Conservation (phyloP, 2,329 filamentous ascomycete genomes). For the Dactylonectria estremocensis region DNA sequence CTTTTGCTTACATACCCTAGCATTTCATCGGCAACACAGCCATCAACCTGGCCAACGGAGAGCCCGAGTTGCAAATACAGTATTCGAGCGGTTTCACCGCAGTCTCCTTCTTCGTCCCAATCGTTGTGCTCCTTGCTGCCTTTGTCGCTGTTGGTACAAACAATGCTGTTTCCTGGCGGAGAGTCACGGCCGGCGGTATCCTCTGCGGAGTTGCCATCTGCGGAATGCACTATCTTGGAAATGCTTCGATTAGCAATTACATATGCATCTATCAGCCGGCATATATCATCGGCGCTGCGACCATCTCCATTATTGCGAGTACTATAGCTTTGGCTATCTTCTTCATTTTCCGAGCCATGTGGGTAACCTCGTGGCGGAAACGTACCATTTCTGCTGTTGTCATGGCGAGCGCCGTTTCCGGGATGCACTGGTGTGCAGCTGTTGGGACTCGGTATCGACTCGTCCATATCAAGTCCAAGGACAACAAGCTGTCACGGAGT, state of each 20-base stretch:
- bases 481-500: conserved; percentile 67
- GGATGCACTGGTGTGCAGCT: conserved; percentile 90
- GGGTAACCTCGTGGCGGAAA: conserved; percentile 87
- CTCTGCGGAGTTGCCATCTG: conserved; percentile 83
- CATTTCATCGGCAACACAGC: conserved; percentile 82
- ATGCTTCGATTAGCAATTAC: conserved; percentile 86
- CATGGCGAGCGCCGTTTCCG: conserved; percentile 82
- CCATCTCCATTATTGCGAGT: conserved; percentile 82
- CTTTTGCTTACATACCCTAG: conserved; percentile 25
- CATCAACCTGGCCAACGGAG: conserved; percentile 77
- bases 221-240: conserved; percentile 90
- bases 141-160: conserved; percentile 79
- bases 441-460: conserved; percentile 79
- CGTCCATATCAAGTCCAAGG: conserved; percentile 54
- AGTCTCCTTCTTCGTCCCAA: conserved; percentile 85
- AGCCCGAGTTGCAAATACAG: conserved; percentile 76
- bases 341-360: conserved; percentile 83
- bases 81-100: conserved; percentile 82
- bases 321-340: conserved; percentile 80
- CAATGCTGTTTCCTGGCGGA: conserved; percentile 70
- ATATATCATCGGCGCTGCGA: conserved; percentile 77
- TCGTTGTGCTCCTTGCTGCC: conserved; percentile 80
- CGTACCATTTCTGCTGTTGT: conserved; percentile 76
- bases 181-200: conserved; percentile 74
- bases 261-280: conserved; percentile 70